Percentiles rank a stretch among this genome's conserved stretches.
phyloP scores from a whole-genome alignment of 2,329 filamentous ascomycete species.

The Pestalotiopsis sp. region DNA sequence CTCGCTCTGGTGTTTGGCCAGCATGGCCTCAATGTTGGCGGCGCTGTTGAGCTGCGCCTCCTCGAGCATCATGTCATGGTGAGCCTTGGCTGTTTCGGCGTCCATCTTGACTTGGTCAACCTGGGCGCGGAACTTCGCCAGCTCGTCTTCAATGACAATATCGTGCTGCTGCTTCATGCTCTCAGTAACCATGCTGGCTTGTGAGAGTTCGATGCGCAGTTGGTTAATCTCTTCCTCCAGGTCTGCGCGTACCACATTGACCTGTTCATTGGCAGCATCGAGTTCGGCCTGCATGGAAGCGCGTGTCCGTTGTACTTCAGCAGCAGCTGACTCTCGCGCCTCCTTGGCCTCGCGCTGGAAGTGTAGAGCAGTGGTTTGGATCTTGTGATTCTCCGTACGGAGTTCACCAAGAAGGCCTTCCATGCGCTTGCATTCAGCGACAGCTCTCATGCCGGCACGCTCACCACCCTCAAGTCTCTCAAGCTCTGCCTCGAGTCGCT shows the following conservation, averaged over 20 bases:
- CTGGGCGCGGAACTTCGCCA: conserved; percentile 71
- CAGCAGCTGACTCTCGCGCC: conserved; percentile 75
- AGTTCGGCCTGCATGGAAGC: conserved; percentile 80
- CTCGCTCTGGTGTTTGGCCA: conserved; percentile 65
- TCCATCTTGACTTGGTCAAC: conserved; percentile 79
- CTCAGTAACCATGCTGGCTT: conserved; percentile 74
- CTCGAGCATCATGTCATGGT: conserved; percentile 82
- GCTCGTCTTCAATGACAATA: conserved; percentile 78
- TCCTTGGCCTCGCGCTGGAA: conserved; percentile 85
- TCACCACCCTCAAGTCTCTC: conserved; percentile 67
- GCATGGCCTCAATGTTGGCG: conserved; percentile 27
- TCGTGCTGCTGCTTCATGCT: conserved; percentile 77
- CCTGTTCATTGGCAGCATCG: conserved; percentile 81
- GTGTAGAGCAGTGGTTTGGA: conserved; percentile 69
- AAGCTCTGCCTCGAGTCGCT: conserved; percentile 68
- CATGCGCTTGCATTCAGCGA: conserved; percentile 63
- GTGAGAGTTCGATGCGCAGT: conserved; percentile 73
- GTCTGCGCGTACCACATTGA: conserved; percentile 80
- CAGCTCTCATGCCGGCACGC: conserved; percentile 65
- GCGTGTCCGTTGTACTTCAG: conserved; percentile 80
- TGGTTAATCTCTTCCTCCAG: conserved; percentile 78
- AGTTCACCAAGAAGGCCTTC: conserved; percentile 58
- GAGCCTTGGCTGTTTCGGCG: conserved; percentile 77
- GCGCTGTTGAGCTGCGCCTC: conserved; percentile 62
- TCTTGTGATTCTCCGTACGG: conserved; percentile 69